Conservation (phyloP, 2,329 filamentous ascomycete species). For the Elsinoe australis region DNA sequence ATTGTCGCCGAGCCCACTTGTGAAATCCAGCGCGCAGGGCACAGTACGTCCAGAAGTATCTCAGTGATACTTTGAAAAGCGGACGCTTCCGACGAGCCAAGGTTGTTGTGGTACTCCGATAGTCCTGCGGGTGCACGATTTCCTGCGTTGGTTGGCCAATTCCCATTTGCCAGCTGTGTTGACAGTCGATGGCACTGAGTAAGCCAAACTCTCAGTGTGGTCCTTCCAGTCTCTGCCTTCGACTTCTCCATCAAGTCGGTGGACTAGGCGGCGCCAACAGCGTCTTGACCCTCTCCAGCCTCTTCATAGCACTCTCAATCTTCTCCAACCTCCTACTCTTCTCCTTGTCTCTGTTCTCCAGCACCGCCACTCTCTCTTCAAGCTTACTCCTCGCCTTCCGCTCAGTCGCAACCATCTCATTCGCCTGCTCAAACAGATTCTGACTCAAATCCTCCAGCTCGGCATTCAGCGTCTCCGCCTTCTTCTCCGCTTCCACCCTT, state of each 20-base stretch:
- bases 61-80: too few species aligned
- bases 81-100: too few species aligned
- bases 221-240: not conserved
- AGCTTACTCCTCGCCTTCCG: slow-evolving; percentile 61
- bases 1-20: too few species aligned
- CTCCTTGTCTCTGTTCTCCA: slow-evolving; percentile 63
- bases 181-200: too few species aligned
- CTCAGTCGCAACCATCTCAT: slow-evolving; percentile 75
- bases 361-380: slow-evolving; percentile 59
- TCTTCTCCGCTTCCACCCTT: slow-evolving; percentile 58
- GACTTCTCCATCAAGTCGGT: slow-evolving; percentile 1
- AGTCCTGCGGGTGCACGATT: too few species aligned
- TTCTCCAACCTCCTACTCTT: slow-evolving; percentile 61
- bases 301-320: slow-evolving; percentile 61
- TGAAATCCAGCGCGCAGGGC: too few species aligned
- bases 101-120: too few species aligned
- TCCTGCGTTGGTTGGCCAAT: too few species aligned
- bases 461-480: slow-evolving; percentile 55
- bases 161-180: too few species aligned
- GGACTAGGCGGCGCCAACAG: slow-evolving; percentile 38
- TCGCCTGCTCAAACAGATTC: slow-evolving; percentile 68
- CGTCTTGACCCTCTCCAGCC: slow-evolving; percentile 62
- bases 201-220: too few species aligned
- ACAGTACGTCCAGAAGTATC: too few species aligned
- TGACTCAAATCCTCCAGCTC: slow-evolving; percentile 71